phyloP scores from a whole-genome alignment of 139 green algal species.

The Coelastrella sp. region DNA sequence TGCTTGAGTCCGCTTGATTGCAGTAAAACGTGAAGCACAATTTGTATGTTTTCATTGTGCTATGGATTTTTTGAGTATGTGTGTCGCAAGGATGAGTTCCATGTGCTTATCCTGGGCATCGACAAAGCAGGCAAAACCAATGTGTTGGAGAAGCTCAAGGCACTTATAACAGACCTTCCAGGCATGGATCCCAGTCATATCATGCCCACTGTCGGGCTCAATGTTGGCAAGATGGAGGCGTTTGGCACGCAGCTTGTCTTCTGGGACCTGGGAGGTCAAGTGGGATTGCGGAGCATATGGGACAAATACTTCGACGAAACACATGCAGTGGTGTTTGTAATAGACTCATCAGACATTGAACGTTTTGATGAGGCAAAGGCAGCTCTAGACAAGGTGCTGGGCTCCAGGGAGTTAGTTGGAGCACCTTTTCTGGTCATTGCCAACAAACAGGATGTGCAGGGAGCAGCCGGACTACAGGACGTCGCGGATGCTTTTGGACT shows the following conservation, averaged over 20 bases:
- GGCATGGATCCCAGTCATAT: conserved; percentile 88
- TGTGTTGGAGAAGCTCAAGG: conserved; percentile 92
- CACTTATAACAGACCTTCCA: conserved; percentile 76
- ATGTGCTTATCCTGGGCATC: conserved; percentile 92
- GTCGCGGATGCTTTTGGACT: conserved; percentile 73
- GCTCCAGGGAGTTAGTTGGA: conserved; percentile 75
- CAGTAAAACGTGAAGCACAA: no score
- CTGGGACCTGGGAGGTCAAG: conserved; percentile 91
- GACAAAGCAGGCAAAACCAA: conserved; percentile 95
- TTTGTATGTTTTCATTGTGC: conserved; percentile 84
- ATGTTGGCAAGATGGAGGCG: conserved; percentile 87
- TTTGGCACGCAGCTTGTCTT: conserved; percentile 77
- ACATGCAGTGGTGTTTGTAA: conserved; percentile 92
- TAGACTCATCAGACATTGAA: conserved; percentile 75
- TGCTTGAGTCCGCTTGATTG: no score
- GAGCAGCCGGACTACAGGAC: conserved; percentile 53
- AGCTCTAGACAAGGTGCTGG: conserved; percentile 78
- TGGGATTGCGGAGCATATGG: conserved; percentile 92
- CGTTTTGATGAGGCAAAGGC: conserved; percentile 72
- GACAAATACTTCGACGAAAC: conserved; percentile 97
- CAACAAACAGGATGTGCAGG: conserved; percentile 90
- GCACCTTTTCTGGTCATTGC: conserved; percentile 92
- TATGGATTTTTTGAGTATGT: conserved; percentile 87
- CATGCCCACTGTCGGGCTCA: conserved; percentile 95
- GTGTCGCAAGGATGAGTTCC: conserved; percentile 90